Evolutionary conservation across 2,329 filamentous ascomycete species (phyloP), one percentile per base, ranked within the genome.

Genomic region (Trichoderma gracile): DNA sequence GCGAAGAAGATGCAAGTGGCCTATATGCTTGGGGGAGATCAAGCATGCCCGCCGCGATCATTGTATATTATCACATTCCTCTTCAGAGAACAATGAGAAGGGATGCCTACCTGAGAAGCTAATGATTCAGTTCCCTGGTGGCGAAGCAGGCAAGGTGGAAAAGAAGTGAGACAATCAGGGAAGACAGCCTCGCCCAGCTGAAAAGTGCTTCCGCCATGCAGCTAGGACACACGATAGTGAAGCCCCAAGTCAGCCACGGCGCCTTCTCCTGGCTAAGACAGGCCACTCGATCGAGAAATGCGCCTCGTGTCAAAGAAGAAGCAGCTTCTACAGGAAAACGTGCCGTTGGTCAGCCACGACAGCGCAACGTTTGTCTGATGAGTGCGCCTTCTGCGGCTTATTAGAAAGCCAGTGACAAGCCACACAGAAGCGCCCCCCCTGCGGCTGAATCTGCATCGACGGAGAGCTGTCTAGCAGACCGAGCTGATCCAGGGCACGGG

Each of bases 381-480:
- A 46, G 53, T 46, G 54, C 54, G 55, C 58, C 38, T 6, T 61
- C 33, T 52, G n/a, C 23, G 40, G 47, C 25, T 40, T 10, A n/a
- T n/a, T n/a, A n/a, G 25, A 15, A 27, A 23, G 21, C 55, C 55
- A 58, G 40, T 25, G 49, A 62, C 40, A 62, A 62, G 58, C 58
- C 38, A 25, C 49, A 62, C 12, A 33, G 49, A 62, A 46, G 43
- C 58, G 49, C 38, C 49, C 49, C 38, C 49, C 49, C 27, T 62
- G 59, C 49, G 40, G 59, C 59, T 62, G 59, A 62, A 62, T 62
- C 59, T 62, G 15, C 49, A 62, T 52, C 59, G 40, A 46, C 40
- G 49, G 49, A 46, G 45, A 54, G 46, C 25, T 42, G n/a, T 33
- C 21, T n/a, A 54, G 19, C 49, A 54, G 49, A 45, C 46, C 9